phyloP scores from a whole-genome alignment of 257 asterid species.

The Gentiana macrophylla region DNA sequence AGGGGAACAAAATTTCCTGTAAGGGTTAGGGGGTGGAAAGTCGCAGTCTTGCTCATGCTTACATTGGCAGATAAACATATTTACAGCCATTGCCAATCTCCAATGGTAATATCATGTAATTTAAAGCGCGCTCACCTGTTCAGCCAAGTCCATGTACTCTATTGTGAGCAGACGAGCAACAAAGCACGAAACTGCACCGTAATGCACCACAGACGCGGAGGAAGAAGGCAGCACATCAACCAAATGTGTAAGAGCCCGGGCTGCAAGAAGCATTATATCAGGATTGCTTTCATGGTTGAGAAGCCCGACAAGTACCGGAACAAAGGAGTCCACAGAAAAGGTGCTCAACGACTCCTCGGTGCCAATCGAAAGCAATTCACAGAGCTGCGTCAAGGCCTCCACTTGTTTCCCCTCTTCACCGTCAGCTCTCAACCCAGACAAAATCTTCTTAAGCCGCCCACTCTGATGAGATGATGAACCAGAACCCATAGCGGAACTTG shows the following conservation, averaged over 20 bases:
- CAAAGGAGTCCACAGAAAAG: slow-evolving; percentile 91
- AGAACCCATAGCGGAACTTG: slow-evolving; percentile 75
- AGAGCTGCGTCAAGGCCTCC: slow-evolving; percentile 89
- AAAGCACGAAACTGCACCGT: slow-evolving; percentile 91
- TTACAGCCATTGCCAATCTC: no score
- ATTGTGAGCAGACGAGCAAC: slow-evolving; percentile 89
- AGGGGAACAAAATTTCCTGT: no score
- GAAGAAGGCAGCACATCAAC: slow-evolving; percentile 96
- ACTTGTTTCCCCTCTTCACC: slow-evolving; percentile 98
- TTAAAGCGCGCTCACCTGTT: slow-evolving; percentile 51
- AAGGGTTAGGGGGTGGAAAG: no score
- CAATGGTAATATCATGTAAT: no score
- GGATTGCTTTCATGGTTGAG: slow-evolving; percentile 88
- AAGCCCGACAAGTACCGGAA: slow-evolving; percentile 91
- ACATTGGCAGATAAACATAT: no score
- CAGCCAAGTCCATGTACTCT: slow-evolving; percentile 99
- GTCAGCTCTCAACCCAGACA: slow-evolving; percentile 87
- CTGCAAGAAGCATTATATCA: slow-evolving; percentile 95
- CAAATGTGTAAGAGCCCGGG: slow-evolving; percentile 95
- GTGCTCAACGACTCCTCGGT: slow-evolving; percentile 93
- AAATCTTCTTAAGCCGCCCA: slow-evolving; percentile 82
- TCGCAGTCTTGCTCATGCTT: no score
- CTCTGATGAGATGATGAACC: slow-evolving; percentile 82
- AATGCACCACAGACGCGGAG: slow-evolving; percentile 95
- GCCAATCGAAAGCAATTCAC: slow-evolving; percentile 91